Evolutionary conservation across 1,284 basidiomycete genomes (phyloP).

Genomic region (Ceratobasidium sp.): DNA sequence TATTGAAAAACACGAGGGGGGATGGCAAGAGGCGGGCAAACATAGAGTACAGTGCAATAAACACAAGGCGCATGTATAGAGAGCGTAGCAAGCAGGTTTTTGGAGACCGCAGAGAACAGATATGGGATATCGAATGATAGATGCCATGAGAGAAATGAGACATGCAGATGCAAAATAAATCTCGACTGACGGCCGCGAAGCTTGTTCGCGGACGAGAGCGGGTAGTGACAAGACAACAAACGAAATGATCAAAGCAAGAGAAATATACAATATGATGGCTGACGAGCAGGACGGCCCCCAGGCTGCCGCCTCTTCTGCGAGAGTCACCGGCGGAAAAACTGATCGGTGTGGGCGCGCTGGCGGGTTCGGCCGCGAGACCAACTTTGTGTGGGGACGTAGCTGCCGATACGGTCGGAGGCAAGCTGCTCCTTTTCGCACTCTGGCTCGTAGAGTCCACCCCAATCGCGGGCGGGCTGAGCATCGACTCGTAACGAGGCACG

Average conservation of each 20-base stretch:
- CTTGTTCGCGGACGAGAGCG: slow-evolving; percentile 35
- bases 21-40: not conserved
- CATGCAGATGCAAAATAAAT: slow-evolving; percentile 44
- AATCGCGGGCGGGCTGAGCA: slow-evolving; percentile 38
- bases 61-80: slow-evolving; percentile 34
- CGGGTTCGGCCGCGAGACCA: slow-evolving; percentile 42
- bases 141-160: slow-evolving; percentile 44
- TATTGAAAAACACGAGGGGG: slow-evolving; percentile 39
- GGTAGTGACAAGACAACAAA: not conserved
- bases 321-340: slow-evolving; percentile 39
- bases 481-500: not conserved
- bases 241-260: not conserved
- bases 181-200: slow-evolving; percentile 45
- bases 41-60: slow-evolving; percentile 38
- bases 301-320: slow-evolving; percentile 45
- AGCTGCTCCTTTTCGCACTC: slow-evolving; percentile 45
- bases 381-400: slow-evolving; percentile 22
- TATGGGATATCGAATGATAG: slow-evolving; percentile 34
- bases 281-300: slow-evolving; percentile 43
- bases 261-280: slow-evolving; percentile 45
- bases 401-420: slow-evolving; percentile 39
- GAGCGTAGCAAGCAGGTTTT: slow-evolving; percentile 21
- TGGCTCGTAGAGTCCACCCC: slow-evolving; percentile 38
- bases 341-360: slow-evolving; percentile 39
- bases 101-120: slow-evolving; percentile 14